Base-by-base conservation (phyloP, 169 alveolate genomes). In the Plasmodium blacklocki region DNA sequence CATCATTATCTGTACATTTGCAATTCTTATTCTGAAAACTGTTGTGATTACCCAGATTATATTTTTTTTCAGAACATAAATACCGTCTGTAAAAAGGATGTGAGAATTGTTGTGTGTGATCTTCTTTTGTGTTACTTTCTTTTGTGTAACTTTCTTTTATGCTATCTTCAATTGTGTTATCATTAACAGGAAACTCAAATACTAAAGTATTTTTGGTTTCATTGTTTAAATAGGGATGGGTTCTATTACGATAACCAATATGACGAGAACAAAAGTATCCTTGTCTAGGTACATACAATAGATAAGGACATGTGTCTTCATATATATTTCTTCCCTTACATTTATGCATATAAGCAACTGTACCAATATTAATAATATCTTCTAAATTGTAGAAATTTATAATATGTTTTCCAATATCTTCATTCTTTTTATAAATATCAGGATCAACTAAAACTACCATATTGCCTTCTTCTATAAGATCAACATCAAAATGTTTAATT, bases 251-350 rank as follows among this genome's bases (percentile, higher is more conserved):
- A 26, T 2, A 26, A 26, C 62, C 71, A 70, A 86, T 39, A 58
- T 86, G 92, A 64, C 49, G 73, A 39, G 71, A 71, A 67, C 92
- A 86, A 62, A 56, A 86, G 39, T 71, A 29, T 49, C 92, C 92
- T 45, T 11, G 50, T 19, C 60, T 52, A 5, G 92, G 92, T 2
- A 75, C 62, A 66, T 86, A 71, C 8, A 86, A 43, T 59, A 59
- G 45, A 47, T 71, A 71, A 71, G 71, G 71, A 39, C 92, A 86
- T n/a, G 39, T 7, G 1, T 71, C 76, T 12, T 76, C 76, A 59
- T 60, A 71, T 72, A 63, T 15, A 43, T 58, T 86, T 39, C 68
- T 86, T 2, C 88, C 92, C 50, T 71, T 71, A 23, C 92, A 86
- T 73, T 64, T 86, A 60, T 86, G 76, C 19, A 86, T n/a, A 23